phyloP scores from a whole-genome alignment of 768 basidiomycete genomes.

The Leccinum boreale region DNA sequence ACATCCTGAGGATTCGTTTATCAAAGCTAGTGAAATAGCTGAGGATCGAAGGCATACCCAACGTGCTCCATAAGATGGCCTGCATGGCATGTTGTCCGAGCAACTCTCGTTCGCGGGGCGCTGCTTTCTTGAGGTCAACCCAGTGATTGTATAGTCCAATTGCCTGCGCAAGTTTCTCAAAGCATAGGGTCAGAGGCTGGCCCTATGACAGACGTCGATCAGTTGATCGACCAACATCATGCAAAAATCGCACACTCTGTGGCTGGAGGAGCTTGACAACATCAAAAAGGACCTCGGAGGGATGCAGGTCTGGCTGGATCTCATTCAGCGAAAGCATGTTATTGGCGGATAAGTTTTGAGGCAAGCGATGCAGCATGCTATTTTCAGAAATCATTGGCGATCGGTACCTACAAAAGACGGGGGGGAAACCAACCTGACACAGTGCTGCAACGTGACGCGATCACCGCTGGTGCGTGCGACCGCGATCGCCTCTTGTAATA shows the following conservation, averaged over 20 bases:
- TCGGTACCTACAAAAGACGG: conserved; percentile 2
- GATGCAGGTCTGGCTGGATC: conserved; percentile 72
- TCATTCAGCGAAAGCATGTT: conserved; percentile 60
- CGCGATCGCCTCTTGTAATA: conserved; percentile 72
- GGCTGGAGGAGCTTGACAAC: conserved; percentile 72
- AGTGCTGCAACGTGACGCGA: conserved; percentile 70
- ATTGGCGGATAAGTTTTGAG: conserved; percentile 36
- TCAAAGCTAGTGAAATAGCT: not conserved
- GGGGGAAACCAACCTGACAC: conserved; percentile 55
- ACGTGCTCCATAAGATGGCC: conserved; percentile 65
- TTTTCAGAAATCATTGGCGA: conserved; percentile 10
- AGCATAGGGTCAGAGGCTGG: conserved; percentile 67
- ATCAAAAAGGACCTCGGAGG: conserved; percentile 74
- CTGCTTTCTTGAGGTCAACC: conserved; percentile 53
- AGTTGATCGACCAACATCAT: not conserved
- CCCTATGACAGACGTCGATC: conserved; percentile 41
- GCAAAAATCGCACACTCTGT: conserved; percentile 44
- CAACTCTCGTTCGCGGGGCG: conserved; percentile 54
- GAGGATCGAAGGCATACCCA: conserved; percentile 43
- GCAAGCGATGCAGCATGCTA: conserved; percentile 73
- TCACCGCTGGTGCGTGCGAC: conserved; percentile 75
- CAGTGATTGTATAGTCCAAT: conserved; percentile 70
- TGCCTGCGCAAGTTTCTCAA: conserved; percentile 65
- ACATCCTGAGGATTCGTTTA: conserved; percentile 49
- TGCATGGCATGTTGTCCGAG: conserved; percentile 75